phyloP scores from a whole-genome alignment of 2,329 filamentous ascomycete species.

The Hypoxylon sp. region DNA sequence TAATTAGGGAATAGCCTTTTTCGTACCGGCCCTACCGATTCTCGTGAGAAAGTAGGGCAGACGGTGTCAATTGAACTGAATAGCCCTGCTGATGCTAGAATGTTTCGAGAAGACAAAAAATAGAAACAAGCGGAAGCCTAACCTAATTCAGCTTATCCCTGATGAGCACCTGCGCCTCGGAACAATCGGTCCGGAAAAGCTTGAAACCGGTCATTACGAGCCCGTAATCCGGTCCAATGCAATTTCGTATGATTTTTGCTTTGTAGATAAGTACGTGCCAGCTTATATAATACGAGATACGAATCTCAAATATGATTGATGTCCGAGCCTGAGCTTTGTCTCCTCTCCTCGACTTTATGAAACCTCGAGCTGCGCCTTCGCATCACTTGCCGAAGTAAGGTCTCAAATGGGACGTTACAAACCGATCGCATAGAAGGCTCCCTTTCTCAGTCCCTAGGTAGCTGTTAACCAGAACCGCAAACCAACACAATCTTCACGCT shows the following conservation, averaged over 20 bases:
- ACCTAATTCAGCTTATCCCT: conserved; percentile 10
- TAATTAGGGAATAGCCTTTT: conserved; percentile 17
- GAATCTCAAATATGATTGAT: neutral
- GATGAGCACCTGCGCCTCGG: neutral
- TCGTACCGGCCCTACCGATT: conserved; percentile 18
- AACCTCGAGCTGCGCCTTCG: neutral
- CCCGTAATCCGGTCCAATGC: neutral
- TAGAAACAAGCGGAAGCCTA: conserved; percentile 30
- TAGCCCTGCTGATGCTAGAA: conserved; percentile 23
- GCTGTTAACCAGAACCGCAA: neutral
- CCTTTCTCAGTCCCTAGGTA: neutral
- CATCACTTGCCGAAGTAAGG: neutral
- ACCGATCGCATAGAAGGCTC: neutral
- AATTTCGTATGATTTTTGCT: neutral
- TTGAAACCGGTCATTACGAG: conserved; percentile 14
- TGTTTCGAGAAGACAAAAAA: conserved; percentile 31
- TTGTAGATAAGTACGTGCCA: neutral
- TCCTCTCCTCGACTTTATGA: neutral
- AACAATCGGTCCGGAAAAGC: conserved; percentile 18
- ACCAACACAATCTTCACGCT: neutral
- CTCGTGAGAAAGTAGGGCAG: conserved; percentile 10
- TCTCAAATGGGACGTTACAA: neutral
- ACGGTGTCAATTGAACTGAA: conserved; percentile 14
- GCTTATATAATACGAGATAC: conserved; percentile 10
- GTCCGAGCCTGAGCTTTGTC: neutral